Percentiles rank a stretch among this genome's conserved stretches.
Conservation (phyloP, 2,329 filamentous ascomycete species). For the Diaporthe vaccinii region DNA sequence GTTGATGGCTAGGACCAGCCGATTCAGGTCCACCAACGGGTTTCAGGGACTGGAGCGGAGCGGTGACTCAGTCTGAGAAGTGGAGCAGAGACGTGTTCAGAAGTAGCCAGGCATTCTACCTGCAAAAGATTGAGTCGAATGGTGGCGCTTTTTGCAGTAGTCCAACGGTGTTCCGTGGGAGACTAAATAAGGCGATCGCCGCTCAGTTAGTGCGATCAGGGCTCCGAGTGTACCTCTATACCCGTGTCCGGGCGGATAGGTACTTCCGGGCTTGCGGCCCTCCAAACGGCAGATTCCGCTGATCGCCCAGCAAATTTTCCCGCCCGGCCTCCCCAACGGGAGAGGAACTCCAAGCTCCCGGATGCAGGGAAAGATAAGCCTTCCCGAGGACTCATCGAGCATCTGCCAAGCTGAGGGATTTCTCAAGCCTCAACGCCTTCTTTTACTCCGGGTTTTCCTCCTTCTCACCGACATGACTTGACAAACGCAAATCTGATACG, state of each 20-base stretch:
- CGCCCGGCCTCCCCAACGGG: constrained; percentile 14
- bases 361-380: constrained; percentile 14
- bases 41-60: neutral
- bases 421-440: constrained; percentile 8
- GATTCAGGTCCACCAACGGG: neutral
- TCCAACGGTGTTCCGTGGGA: neutral
- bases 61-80: constrained; percentile 16
- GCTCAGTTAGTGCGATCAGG: constrained; percentile 3
- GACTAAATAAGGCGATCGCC: constrained; percentile 1
- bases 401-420: constrained; percentile 29
- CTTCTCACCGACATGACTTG: constrained; percentile 1
- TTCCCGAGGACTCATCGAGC: constrained; percentile 6
- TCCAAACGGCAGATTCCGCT: constrained; percentile 28
- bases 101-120: neutral
- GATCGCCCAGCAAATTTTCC: constrained; percentile 28
- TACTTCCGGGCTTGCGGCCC: constrained; percentile 9
- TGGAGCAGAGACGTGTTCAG: neutral
- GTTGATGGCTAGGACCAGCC: neutral
- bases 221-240: neutral
- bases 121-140: neutral
- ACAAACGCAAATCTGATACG: neutral
- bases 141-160: neutral
- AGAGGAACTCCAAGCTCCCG: constrained; percentile 16
- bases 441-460: neutral
- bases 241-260: neutral